Conservation (phyloP, 768 basidiomycete genomes). For the Mycena filopes region DNA sequence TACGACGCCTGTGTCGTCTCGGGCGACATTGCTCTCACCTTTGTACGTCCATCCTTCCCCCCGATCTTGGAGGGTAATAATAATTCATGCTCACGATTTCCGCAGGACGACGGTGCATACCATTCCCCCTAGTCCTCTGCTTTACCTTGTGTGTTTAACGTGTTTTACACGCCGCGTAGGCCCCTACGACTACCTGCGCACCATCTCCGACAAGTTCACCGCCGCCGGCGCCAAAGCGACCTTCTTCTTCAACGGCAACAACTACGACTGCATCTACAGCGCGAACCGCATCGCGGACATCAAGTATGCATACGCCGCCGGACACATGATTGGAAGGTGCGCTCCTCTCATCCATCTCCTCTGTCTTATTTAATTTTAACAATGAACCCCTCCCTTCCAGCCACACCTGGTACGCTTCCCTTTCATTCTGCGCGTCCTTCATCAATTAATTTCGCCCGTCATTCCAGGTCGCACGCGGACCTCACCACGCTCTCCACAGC, state of each 20-base stretch:
- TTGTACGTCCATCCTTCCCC: constrained; percentile 39
- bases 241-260: constrained; percentile 27
- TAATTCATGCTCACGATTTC: neutral
- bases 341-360: too few relatives aligned
- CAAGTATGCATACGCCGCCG: constrained; percentile 49
- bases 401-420: too few relatives aligned
- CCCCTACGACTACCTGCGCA: constrained; percentile 45
- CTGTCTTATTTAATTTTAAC: too few relatives aligned
- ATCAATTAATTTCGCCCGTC: too few relatives aligned
- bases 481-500: constrained; percentile 44
- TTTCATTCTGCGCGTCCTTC: too few relatives aligned
- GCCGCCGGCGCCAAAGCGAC: too few relatives aligned
- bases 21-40: constrained; percentile 48
- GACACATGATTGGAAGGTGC: constrained; percentile 44
- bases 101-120: constrained; percentile 15
- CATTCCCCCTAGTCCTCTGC: too few relatives aligned
- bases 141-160: neutral
- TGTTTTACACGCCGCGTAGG: constrained; percentile 42
- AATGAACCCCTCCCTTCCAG: too few relatives aligned
- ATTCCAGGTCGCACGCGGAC: constrained; percentile 45
- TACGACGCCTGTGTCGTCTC: constrained; percentile 43
- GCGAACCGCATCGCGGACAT: constrained; percentile 36
- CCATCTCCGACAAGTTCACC: constrained; percentile 40
- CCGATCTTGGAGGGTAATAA: neutral
- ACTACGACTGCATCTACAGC: constrained; percentile 29